Evolutionary conservation across 345 rosid species (phyloP).

Genomic region (Hibiscus tridactylites): DNA sequence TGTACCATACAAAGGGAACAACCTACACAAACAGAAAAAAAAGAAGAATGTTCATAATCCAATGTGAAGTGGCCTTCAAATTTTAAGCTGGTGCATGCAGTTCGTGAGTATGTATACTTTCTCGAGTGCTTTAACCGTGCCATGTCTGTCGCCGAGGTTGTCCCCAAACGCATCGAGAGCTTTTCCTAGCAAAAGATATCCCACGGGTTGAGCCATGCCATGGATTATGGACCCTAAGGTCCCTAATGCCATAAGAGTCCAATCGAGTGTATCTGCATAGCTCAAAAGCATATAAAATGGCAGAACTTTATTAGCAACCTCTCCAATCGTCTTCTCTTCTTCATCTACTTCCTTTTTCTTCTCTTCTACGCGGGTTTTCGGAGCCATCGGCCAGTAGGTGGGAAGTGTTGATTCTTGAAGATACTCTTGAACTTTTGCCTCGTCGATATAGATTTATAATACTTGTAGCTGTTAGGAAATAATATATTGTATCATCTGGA

Average conservation of each 20-base stretch:
- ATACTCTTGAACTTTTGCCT: neutral
- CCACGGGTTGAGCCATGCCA: constrained; percentile 52
- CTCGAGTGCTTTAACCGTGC: constrained; percentile 30
- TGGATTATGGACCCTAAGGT: constrained; percentile 45
- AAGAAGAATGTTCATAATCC: neutral
- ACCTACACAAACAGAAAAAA: constrained; percentile 22
- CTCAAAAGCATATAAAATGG: constrained; percentile 38
- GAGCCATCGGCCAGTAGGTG: neutral
- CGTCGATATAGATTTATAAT: neutral
- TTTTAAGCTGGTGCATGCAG: neutral
- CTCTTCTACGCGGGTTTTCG: neutral
- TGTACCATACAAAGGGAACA: constrained; percentile 58
- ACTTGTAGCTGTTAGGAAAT: neutral
- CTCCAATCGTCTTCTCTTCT: neutral
- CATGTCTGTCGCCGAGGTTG: constrained; percentile 15
- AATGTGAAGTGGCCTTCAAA: neutral
- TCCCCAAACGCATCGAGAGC: constrained; percentile 50
- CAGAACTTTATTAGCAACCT: neutral
- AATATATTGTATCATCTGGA: neutral
- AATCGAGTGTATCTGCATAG: constrained; percentile 43
- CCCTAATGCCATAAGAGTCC: constrained; percentile 43
- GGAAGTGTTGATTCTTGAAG: neutral
- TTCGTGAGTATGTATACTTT: constrained; percentile 9
- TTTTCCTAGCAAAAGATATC: constrained; percentile 47
- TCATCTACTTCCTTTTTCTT: constrained; percentile 1